Percentiles rank a stretch among this genome's conserved stretches.
These are phyloP conservation scores for Rhododendron vialii DNA, from an alignment of 148 eudicot species.

Conservation along the genomic window DNA sequence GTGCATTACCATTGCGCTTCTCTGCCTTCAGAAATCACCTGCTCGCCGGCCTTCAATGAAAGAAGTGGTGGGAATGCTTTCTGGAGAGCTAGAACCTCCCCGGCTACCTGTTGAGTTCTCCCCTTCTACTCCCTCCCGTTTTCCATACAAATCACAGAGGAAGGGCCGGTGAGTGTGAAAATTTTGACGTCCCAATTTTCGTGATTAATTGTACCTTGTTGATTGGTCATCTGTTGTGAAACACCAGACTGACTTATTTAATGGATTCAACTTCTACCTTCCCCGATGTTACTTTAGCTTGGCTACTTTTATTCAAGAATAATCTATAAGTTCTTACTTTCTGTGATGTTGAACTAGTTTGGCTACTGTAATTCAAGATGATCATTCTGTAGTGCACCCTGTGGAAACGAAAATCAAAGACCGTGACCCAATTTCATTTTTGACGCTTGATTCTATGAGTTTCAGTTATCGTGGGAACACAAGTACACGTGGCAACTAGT, in stretches of 20 bases:
- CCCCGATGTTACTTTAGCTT: neutral
- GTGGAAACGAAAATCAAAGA: neutral
- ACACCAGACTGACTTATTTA: conserved; percentile 2
- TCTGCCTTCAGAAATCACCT: conserved; percentile 86
- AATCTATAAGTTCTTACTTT: neutral
- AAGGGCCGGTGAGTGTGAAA: conserved; percentile 57
- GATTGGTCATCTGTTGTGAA: conserved; percentile 8
- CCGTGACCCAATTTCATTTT: neutral
- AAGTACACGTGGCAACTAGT: neutral
- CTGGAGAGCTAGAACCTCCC: conserved; percentile 71
- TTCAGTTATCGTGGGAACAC: neutral
- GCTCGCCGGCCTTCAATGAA: conserved; percentile 77
- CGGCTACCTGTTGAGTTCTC: conserved; percentile 70
- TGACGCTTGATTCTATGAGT: neutral
- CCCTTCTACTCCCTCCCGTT: conserved; percentile 56
- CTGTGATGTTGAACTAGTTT: neutral
- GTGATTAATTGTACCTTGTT: conserved; percentile 11
- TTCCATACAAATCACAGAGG: conserved; percentile 55
- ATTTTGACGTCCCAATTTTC: neutral
- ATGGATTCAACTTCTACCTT: conserved; percentile 4
- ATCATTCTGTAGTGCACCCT: neutral
- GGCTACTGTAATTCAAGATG: neutral
- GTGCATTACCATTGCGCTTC: conserved; percentile 63
- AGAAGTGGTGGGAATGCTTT: conserved; percentile 83
- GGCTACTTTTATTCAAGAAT: neutral